Base-by-base conservation (phyloP, 371 early-diverging fungal species). In the Conidiobolus incongruus region DNA sequence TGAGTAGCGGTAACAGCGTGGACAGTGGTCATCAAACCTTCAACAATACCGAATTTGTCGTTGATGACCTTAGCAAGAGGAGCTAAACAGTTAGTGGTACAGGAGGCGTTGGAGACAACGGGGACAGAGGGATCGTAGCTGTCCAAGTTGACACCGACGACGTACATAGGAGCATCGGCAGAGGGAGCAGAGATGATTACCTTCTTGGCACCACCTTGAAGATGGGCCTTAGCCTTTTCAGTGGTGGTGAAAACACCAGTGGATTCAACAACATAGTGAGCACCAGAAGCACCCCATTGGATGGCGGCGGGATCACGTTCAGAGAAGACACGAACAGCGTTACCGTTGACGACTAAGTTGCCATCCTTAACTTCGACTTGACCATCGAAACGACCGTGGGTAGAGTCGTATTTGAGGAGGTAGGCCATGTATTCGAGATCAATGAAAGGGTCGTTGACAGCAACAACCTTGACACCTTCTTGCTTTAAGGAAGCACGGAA, bases 11-110 rank as follows among this genome's bases (percentile, higher is more conserved):
- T 99, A 53, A 81, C 75, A 46, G 99, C 88, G 67, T 98, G 99
- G 50, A 92, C 85, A 35, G 99, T 98, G 47, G 92, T 92, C 97
- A 98, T 96, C 35, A 66, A 47, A 58, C 73, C 62, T 67, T 92
- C 79, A 21, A 70, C 63, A 59, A 90, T 81, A 49, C 87, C 77
- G 60, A 86, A 91, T 41, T 81, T 66, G 58, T 98, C 97, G 68
- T 98, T 56, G 55, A 98, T 70, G 48, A 98, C 82, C 73, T 98
- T 98, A 56, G 89, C 97, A 36, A 99, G 69, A 24, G 99, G 98
- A 29, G 99, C 99, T 37, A 99, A 66, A 68, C 99, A 98, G 81
- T 98, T 97, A 60, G 99, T 99, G 52, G 99, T 99, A 82, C 99
- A 99, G 39, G 95, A 94, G 39, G 99, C 99, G 71, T 98, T 99